Percentiles rank a stretch among this genome's conserved stretches.
Evolutionary conservation across 176 grass and related monocot species (phyloP).

Genomic region (Cenchrus americanus): DNA sequence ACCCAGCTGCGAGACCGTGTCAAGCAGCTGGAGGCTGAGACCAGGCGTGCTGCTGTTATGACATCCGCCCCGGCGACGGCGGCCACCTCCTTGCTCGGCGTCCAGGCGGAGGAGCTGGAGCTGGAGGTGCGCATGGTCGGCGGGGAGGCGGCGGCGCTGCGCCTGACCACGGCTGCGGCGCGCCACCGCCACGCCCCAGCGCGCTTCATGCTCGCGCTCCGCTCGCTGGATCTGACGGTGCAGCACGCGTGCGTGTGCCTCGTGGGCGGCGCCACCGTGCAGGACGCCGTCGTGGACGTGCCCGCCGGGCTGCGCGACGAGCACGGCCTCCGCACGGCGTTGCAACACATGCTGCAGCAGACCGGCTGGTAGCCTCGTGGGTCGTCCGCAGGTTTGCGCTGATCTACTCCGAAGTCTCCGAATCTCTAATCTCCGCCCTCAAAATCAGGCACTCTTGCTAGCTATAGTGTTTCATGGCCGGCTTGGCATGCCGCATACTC

Average conservation of each 20-base stretch:
- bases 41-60: not conserved
- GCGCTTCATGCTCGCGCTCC: slow-evolving; percentile 50
- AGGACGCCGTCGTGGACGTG: slow-evolving; percentile 58
- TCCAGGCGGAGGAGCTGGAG: not conserved
- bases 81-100: too few species aligned
- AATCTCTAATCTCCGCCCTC: too few species aligned
- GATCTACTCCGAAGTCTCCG: not conserved
- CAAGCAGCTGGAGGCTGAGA: slow-evolving; percentile 31
- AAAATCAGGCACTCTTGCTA: too few species aligned
- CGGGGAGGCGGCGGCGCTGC: slow-evolving; percentile 23
- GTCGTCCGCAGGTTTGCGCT: not conserved
- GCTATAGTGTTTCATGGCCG: too few species aligned
- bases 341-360: slow-evolving; percentile 32
- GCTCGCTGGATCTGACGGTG: slow-evolving; percentile 42
- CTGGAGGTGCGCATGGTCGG: slow-evolving; percentile 35
- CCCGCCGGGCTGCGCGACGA: slow-evolving; percentile 40
- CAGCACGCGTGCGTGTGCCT: slow-evolving; percentile 50
- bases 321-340: slow-evolving; percentile 23
- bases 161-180: not conserved
- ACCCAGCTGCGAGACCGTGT: slow-evolving; percentile 48
- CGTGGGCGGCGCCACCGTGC: slow-evolving; percentile 46
- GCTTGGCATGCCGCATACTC: too few species aligned
- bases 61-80: not conserved
- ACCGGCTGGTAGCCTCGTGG: not conserved
- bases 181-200: slow-evolving; percentile 42